Conservation (phyloP, 352 stramenopile genomes). For the Vaucheria bursata region DNA sequence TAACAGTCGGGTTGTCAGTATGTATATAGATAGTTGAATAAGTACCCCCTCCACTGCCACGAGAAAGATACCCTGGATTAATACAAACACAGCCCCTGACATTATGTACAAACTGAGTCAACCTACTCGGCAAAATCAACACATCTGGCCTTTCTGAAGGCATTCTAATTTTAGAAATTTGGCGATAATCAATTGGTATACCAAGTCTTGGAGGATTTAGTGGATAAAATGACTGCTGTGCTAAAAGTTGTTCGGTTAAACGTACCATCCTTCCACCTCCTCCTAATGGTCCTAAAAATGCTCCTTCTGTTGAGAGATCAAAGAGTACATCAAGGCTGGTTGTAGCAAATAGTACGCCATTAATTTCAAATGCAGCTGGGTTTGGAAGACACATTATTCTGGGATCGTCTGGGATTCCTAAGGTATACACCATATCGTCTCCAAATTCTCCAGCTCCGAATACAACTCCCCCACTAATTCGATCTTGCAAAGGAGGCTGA, state of each 20-base stretch:
- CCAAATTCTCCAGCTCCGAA: constrained; percentile 29
- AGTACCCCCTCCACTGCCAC: constrained; percentile 80
- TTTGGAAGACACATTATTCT: constrained; percentile 74
- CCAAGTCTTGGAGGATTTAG: constrained; percentile 56
- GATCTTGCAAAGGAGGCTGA: constrained; percentile 69
- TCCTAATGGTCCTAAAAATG: constrained; percentile 49
- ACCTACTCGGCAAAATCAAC: constrained; percentile 82
- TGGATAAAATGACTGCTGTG: constrained; percentile 69
- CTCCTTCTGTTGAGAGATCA: constrained; percentile 61
- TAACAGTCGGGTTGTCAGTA: constrained; percentile 61
- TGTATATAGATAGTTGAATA: constrained; percentile 83
- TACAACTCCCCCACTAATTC: constrained; percentile 40
- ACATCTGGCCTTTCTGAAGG: constrained; percentile 85
- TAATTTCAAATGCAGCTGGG: constrained; percentile 84
- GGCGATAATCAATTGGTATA: neutral
- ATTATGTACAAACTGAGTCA: constrained; percentile 56
- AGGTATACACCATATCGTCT: constrained; percentile 26
- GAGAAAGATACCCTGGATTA: constrained; percentile 85
- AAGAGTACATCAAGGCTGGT: constrained; percentile 82
- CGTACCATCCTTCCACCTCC: constrained; percentile 56
- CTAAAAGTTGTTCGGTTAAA: constrained; percentile 62
- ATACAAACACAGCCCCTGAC: constrained; percentile 74
- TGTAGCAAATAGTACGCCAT: constrained; percentile 81
- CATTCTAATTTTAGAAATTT: constrained; percentile 69
- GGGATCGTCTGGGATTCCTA: constrained; percentile 17